A percentile compares a stretch with the other conserved stretches of the same genome.
These are phyloP conservation scores for Carallia pectinifolia DNA, from an alignment of 345 rosid genomes.

Conservation along the genomic window DNA sequence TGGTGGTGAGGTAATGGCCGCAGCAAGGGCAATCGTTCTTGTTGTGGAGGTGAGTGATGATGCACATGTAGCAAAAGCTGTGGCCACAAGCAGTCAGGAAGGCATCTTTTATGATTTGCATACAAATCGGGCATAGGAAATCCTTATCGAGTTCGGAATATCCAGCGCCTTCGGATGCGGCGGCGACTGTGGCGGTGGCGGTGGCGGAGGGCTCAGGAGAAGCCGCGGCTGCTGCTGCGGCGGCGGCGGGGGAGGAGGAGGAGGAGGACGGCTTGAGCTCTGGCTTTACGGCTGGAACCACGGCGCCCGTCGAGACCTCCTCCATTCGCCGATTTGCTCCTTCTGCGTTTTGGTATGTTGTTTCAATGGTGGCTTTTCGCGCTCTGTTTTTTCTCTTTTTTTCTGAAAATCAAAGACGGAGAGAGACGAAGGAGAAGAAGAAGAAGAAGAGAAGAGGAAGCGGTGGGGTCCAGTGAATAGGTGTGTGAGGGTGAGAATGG, in stretches of 20 bases:
- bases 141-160: conserved; percentile 56
- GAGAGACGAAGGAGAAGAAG: neutral
- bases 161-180: conserved; percentile 4
- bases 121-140: conserved; percentile 89
- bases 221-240: too few species aligned
- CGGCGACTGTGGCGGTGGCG: conserved; percentile 21
- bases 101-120: conserved; percentile 94
- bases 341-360: neutral
- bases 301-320: conserved; percentile 30
- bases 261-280: conserved; percentile 19
- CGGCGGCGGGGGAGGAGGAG: neutral
- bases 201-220: neutral
- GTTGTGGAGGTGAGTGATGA: conserved; percentile 84
- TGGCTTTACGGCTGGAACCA: conserved; percentile 24
- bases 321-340: conserved; percentile 14
- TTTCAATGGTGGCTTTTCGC: neutral
- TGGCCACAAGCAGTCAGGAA: conserved; percentile 97
- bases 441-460: neutral
- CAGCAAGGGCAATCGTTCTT: conserved; percentile 98
- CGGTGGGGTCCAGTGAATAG: conserved; percentile 17
- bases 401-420: neutral
- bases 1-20: conserved; percentile 65
- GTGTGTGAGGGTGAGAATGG: conserved; percentile 20
- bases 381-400: neutral
- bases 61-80: conserved; percentile 96